Evolutionary conservation across 2,329 filamentous ascomycete species (phyloP).

Genomic region (Ascocoryne sarcoides): DNA sequence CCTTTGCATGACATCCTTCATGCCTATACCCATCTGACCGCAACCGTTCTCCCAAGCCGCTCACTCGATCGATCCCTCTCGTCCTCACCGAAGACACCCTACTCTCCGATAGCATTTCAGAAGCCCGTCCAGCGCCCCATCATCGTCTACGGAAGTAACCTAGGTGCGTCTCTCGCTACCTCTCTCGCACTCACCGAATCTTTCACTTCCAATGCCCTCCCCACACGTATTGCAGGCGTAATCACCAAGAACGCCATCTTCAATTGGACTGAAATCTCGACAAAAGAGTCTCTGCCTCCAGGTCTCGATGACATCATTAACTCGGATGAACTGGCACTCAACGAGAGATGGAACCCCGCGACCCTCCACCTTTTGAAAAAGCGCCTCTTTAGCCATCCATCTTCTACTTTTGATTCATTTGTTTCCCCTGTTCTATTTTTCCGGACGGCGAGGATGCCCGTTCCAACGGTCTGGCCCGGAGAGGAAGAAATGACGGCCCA

Average conservation of each 20-base stretch:
- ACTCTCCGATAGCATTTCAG: constrained; percentile 10
- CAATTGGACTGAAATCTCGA: constrained; percentile 54
- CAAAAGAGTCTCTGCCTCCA: constrained; percentile 20
- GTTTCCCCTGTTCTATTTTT: constrained; percentile 51
- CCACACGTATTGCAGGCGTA: constrained; percentile 38
- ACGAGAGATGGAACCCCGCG: constrained; percentile 9
- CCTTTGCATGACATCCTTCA: constrained; percentile 48
- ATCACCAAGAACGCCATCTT: constrained; percentile 52
- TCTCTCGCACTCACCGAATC: constrained; percentile 50
- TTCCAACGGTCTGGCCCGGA: constrained; percentile 18
- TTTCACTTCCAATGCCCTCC: constrained; percentile 31
- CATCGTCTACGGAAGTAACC: constrained; percentile 45
- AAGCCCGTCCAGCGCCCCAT: constrained; percentile 15
- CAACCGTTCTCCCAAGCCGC: constrained; percentile 11
- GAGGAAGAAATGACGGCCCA: not conserved
- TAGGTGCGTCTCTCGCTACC: constrained; percentile 48
- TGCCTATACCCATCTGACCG: constrained; percentile 35
- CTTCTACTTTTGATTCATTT: constrained; percentile 49
- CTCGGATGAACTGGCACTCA: not conserved
- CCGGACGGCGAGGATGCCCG: constrained; percentile 36
- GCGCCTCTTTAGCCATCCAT: constrained; percentile 41
- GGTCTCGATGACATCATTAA: not conserved
- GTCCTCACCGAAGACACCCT: constrained; percentile 32
- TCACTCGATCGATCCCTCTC: constrained; percentile 2
- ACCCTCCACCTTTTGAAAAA: constrained; percentile 29